Evolutionary conservation across 2,329 filamentous ascomycete genomes (phyloP).

Genomic region (Cladosporium sphaerospermum): DNA sequence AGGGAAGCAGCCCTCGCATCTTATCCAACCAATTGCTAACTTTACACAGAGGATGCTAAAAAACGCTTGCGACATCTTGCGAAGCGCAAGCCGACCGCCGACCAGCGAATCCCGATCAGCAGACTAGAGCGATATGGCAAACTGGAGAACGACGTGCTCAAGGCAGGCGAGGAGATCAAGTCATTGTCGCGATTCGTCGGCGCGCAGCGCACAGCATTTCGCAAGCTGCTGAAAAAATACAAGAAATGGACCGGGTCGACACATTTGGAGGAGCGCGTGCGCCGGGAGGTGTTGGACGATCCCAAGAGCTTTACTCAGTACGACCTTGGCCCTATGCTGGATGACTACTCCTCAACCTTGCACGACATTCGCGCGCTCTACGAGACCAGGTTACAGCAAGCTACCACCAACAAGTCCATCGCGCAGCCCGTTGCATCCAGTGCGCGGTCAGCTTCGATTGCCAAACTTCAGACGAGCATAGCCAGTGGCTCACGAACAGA

Average conservation of each 20-base stretch:
- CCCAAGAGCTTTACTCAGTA: constrained; percentile 66
- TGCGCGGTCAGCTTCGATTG: constrained; percentile 22
- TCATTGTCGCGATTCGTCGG: constrained; percentile 65
- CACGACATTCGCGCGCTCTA: constrained; percentile 41
- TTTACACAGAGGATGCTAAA: constrained; percentile 21
- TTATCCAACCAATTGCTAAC: constrained; percentile 7
- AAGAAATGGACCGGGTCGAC: constrained; percentile 77
- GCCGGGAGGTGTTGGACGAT: constrained; percentile 57
- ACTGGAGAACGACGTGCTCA: constrained; percentile 45
- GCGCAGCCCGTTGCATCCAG: constrained; percentile 6
- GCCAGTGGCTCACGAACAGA: constrained; percentile 37
- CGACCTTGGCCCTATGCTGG: constrained; percentile 51
- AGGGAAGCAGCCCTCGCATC: not conserved
- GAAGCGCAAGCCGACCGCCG: constrained; percentile 16
- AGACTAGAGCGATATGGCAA: constrained; percentile 46
- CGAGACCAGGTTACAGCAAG: constrained; percentile 27
- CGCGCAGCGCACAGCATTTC: constrained; percentile 69
- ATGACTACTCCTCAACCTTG: constrained; percentile 44
- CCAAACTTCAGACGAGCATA: constrained; percentile 35
- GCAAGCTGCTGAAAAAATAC: constrained; percentile 82
- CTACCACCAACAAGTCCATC: constrained; percentile 13
- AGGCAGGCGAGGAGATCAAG: constrained; percentile 65
- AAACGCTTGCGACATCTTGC: constrained; percentile 25
- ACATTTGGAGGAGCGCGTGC: constrained; percentile 59
- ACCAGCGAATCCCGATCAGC: constrained; percentile 35